Conservation (phyloP, 805 yeast genomes). For the Teunomyces cretensis region DNA sequence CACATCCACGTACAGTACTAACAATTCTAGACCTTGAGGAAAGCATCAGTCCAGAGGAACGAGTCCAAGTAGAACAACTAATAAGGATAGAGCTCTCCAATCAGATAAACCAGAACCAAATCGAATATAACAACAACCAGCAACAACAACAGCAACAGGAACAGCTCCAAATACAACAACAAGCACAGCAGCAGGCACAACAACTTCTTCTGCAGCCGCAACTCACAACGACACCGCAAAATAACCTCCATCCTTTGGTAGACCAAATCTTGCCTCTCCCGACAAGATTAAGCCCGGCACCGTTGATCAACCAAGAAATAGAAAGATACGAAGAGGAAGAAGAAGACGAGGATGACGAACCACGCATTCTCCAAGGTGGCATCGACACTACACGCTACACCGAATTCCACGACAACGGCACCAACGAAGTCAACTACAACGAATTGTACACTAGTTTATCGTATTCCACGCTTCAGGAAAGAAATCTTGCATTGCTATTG, state of each 20-base stretch:
- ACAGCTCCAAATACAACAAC: not conserved
- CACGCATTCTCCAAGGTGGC: conserved; percentile 23
- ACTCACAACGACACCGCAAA: not conserved
- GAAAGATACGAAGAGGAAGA: conserved; percentile 29
- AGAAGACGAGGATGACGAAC: conserved; percentile 15
- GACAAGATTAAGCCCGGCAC: conserved; percentile 9
- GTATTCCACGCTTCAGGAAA: conserved; percentile 38
- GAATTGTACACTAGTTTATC: conserved; percentile 38
- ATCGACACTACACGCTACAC: conserved; percentile 30
- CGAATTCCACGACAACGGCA: conserved; percentile 10
- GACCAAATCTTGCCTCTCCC: conserved; percentile 17
- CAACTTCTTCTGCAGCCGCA: not conserved
- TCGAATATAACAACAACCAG: conserved; percentile 6
- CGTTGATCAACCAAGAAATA: conserved; percentile 14
- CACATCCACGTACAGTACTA: conserved; percentile 7
- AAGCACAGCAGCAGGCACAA: not conserved
- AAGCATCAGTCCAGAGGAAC: conserved; percentile 34
- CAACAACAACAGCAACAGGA: conserved; percentile 8
- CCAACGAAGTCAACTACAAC: conserved; percentile 17
- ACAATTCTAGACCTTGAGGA: conserved; percentile 30
- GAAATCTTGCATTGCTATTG: conserved; percentile 37
- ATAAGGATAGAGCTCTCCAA: conserved; percentile 23
- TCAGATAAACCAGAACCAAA: conserved; percentile 2
- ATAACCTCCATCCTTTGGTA: conserved; percentile 15
- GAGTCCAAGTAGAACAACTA: conserved; percentile 34